A percentile compares a stretch with the other conserved stretches of the same genome.
Conservation (phyloP, 352 stramenopile species). For the Phytopythium cucurbitacearum region DNA sequence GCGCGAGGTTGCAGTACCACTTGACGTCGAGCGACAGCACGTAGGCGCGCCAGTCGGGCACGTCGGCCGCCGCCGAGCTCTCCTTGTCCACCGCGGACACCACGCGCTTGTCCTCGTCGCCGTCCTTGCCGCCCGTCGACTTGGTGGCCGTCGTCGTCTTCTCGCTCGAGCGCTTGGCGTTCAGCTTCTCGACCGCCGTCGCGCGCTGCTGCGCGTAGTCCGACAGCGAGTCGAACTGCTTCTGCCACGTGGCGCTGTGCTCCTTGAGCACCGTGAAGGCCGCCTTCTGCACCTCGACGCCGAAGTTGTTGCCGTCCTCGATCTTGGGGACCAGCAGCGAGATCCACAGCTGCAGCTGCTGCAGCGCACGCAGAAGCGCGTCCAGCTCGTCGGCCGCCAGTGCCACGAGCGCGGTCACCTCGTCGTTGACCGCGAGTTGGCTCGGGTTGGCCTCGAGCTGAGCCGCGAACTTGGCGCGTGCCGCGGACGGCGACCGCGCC, state of each 20-base stretch:
- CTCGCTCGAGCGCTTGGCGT: slow-evolving; percentile 57
- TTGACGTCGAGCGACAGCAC: slow-evolving; percentile 79
- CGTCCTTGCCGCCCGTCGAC: slow-evolving; percentile 58
- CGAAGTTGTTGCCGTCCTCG: slow-evolving; percentile 86
- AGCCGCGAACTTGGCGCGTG: slow-evolving; percentile 35
- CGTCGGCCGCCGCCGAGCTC: slow-evolving; percentile 15
- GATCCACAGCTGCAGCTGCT: slow-evolving; percentile 69
- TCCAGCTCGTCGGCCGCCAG: slow-evolving; percentile 56
- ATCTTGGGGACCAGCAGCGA: slow-evolving; percentile 71
- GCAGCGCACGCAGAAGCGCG: slow-evolving; percentile 33
- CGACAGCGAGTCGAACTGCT: slow-evolving; percentile 64
- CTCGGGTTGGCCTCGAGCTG: slow-evolving; percentile 22
- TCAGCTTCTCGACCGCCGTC: slow-evolving; percentile 66
- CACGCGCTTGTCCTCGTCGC: slow-evolving; percentile 68
- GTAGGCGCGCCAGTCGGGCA: slow-evolving; percentile 51
- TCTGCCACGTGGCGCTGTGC: slow-evolving; percentile 59
- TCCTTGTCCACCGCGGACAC: slow-evolving; percentile 56
- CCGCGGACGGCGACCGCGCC: slow-evolving; percentile 31
- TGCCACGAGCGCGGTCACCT: slow-evolving; percentile 32
- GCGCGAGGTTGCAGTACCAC: slow-evolving; percentile 78
- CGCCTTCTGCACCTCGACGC: slow-evolving; percentile 82
- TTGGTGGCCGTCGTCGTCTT: slow-evolving; percentile 55
- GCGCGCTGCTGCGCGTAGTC: slow-evolving; percentile 71
- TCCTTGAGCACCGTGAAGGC: slow-evolving; percentile 68
- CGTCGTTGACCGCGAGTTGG: slow-evolving; percentile 30